Evolutionary conservation across 331 rosid species (phyloP), one percentile per base, ranked within the genome.

Genomic region (Dryas integrifolia): DNA sequence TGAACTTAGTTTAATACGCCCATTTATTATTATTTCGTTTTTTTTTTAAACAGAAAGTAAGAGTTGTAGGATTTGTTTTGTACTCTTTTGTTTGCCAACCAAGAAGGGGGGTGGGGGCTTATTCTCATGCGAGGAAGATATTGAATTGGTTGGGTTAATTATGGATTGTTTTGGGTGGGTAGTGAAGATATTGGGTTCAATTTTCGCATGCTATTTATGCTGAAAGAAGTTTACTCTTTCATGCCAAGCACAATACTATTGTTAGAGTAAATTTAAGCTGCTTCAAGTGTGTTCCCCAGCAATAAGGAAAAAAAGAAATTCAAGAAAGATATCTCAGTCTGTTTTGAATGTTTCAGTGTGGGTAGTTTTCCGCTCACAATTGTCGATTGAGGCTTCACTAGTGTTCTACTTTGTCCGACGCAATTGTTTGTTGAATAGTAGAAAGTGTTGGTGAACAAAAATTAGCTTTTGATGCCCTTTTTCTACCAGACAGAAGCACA

Each of bases 1-100:
- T 55, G 67, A 52, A 48, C 35, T 72, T 55, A 58, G 82, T 38
- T 56, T 48, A 21, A 48, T 40, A 35, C 60, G 38, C 14, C 18
- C 13, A 30, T 74, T 73, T 62, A 26, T 26, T 26, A 1, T 26
- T 26, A 26, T 26, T 26, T 26, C 35, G 35, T 26, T 26, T 26
- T 9, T 55, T 26, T 8, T 30, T 26, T 3, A 14, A n/a, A 21
- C 9, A 10, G 14, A 21, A 57, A 18, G 24, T 63, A 13, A 63
- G 68, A 41, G 38, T 41, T 43, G n/a, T 44, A 16, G 52, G 39
- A 18, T 65, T 8, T 5, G 4, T 7, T 45, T 24, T 4, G 14
- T 8, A 14, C 47, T 61, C 47, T 14, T 30, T 58, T 0, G 61
- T 56, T 56, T 1, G 6, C 39, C 51, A 47, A 47, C 11, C 7